A percentile compares a stretch with the other conserved stretches of the same genome.
These are phyloP conservation scores for Osmozyma mogii DNA, from an alignment of 805 yeast genomes.

Conservation along the genomic window DNA sequence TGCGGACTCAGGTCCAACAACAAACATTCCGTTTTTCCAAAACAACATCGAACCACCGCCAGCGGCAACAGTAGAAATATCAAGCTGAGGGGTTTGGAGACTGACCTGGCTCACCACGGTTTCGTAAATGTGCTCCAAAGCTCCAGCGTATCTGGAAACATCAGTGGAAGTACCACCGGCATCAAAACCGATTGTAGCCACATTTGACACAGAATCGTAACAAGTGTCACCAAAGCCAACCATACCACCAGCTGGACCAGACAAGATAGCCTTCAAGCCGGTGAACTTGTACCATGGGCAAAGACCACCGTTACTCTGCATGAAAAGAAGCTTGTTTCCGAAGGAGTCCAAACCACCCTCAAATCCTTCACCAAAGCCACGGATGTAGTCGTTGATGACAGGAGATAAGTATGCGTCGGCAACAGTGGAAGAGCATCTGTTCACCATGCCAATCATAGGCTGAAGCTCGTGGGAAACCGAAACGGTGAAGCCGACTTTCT, in stretches of 20 bases:
- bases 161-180: constrained; percentile 43
- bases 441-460: constrained; percentile 39
- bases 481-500: constrained; percentile 27
- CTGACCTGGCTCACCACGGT: constrained; percentile 38
- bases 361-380: constrained; percentile 19
- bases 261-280: constrained; percentile 79
- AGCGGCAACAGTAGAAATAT: constrained; percentile 77
- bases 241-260: constrained; percentile 98
- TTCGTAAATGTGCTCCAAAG: constrained; percentile 34
- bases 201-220: constrained; percentile 22
- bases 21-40: constrained; percentile 36
- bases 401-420: constrained; percentile 39
- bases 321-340: constrained; percentile 64
- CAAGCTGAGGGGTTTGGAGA: constrained; percentile 52
- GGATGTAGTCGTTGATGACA: constrained; percentile 25
- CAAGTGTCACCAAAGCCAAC: constrained; percentile 89
- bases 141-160: constrained; percentile 34
- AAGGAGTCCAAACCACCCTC: constrained; percentile 31
- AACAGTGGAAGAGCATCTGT: constrained; percentile 34
- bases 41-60: constrained; percentile 69
- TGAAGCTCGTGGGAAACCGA: constrained; percentile 33
- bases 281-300: constrained; percentile 79
- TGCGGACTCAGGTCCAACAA: constrained; percentile 84
- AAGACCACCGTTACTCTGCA: constrained; percentile 96
- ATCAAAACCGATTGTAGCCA: constrained; percentile 34